Conservation (phyloP, 1,284 basidiomycete genomes). For the Salmacisia buchloeana region DNA sequence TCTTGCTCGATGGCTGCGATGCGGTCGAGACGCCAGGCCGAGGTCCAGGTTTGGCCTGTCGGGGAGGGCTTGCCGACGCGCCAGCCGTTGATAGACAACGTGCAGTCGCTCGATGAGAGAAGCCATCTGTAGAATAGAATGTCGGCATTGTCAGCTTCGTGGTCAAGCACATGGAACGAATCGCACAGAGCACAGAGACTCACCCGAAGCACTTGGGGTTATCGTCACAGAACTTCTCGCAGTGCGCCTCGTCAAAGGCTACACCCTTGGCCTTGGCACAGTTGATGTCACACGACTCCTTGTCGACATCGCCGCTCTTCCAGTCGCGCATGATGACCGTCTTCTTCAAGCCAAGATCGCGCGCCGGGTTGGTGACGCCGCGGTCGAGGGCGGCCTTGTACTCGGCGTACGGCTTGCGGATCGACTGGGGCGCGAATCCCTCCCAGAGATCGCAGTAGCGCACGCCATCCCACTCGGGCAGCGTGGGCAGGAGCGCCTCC, state of each 20-base stretch:
- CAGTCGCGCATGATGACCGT: conserved; percentile 7
- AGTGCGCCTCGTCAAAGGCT: conserved; percentile 7
- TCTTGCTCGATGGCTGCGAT: conserved; percentile 8
- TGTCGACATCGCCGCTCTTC: conserved; percentile 6
- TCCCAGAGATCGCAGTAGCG: conserved; percentile 12
- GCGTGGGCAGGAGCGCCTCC: conserved; percentile 7
- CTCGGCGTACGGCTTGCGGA: conserved; percentile 6
- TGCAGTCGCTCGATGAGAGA: conserved; percentile 5
- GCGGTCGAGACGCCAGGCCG: conserved; percentile 9
- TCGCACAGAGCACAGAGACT: too few species aligned
- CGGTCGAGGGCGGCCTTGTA: not conserved
- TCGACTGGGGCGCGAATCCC: conserved; percentile 7
- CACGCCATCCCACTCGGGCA: conserved; percentile 10
- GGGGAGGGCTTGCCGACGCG: conserved; percentile 1
- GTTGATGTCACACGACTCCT: conserved; percentile 8
- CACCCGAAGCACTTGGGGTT: conserved; percentile 10
- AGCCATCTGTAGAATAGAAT: not conserved
- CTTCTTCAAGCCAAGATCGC: not conserved
- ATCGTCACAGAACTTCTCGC: conserved; percentile 11
- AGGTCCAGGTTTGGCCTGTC: not conserved
- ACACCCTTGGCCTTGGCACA: conserved; percentile 8
- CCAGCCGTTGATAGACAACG: conserved; percentile 1
- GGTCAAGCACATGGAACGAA: not conserved
- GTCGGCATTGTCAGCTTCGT: not conserved
- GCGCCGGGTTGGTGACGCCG: not conserved